Evolutionary conservation across 2,329 filamentous ascomycete genomes (phyloP).

Genomic region (Sarocladium oryzae): DNA sequence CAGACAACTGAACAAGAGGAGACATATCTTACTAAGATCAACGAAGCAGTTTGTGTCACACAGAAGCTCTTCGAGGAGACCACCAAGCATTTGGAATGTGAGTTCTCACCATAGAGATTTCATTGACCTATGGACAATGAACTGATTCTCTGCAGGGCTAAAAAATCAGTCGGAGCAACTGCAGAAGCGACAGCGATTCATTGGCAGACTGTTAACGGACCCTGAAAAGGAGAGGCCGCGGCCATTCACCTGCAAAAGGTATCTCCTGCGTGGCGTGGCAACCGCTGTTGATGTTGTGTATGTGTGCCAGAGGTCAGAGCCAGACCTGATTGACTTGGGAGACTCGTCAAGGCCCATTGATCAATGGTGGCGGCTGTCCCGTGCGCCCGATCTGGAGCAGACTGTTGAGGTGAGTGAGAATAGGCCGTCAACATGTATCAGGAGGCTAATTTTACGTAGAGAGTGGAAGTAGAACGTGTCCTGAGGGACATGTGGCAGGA

Average conservation of each 20-base stretch:
- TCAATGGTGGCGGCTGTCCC: constrained; percentile 52
- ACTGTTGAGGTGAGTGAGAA: constrained; percentile 37
- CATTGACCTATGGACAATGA: no score
- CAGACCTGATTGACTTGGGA: constrained; percentile 36
- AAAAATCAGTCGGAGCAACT: constrained; percentile 25
- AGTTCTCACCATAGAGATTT: neutral
- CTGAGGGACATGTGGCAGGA: constrained; percentile 40
- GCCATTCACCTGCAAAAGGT: constrained; percentile 38
- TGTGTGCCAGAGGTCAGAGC: constrained; percentile 38
- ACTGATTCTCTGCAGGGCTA: constrained; percentile 18
- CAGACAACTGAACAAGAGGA: constrained; percentile 27
- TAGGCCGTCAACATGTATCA: neutral
- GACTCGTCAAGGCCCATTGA: constrained; percentile 28
- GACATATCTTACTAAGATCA: constrained; percentile 21
- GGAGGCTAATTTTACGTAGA: constrained; percentile 36
- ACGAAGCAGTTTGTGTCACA: constrained; percentile 27
- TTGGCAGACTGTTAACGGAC: constrained; percentile 32
- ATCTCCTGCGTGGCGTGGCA: constrained; percentile 45
- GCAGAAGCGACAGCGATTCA: constrained; percentile 28
- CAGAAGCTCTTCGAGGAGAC: constrained; percentile 26
- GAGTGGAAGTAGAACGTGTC: constrained; percentile 38
- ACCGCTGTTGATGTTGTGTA: constrained; percentile 41
- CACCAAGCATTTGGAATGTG: neutral
- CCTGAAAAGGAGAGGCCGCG: constrained; percentile 30
- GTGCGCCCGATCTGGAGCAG: constrained; percentile 28